phyloP scores from a whole-genome alignment of 1,139 yeast genomes.

The Candida dubliniensis region DNA sequence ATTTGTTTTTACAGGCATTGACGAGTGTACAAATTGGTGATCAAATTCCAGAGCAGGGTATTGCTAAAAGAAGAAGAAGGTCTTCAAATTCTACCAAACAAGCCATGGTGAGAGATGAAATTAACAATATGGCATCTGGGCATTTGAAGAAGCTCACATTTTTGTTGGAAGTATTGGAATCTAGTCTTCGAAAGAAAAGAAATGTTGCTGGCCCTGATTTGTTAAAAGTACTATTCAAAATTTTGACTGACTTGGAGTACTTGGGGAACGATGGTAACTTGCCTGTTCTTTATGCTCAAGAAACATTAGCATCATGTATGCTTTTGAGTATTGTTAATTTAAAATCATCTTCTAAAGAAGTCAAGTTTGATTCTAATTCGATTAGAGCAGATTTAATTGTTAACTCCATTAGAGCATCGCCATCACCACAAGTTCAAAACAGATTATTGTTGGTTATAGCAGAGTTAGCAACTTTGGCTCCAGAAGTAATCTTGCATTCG shows the following conservation, averaged over 20 bases:
- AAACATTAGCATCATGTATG: conserved; percentile 86
- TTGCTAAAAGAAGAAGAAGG: conserved; percentile 74
- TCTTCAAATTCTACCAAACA: conserved; percentile 75
- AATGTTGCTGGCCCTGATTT: conserved; percentile 46
- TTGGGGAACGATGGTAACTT: conserved; percentile 88
- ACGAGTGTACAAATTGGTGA: conserved; percentile 48
- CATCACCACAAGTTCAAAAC: conserved; percentile 94
- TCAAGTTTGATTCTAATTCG: conserved; percentile 58
- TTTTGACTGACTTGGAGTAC: conserved; percentile 82
- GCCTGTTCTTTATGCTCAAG: conserved; percentile 90
- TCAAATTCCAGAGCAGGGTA: conserved; percentile 47
- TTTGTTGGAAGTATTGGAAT: conserved; percentile 76
- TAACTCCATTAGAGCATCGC: conserved; percentile 82
- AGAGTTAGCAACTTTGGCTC: conserved; percentile 81
- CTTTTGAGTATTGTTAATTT: conserved; percentile 61
- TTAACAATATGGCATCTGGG: conserved; percentile 69
- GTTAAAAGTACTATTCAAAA: conserved; percentile 60
- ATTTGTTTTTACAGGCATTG: conserved; percentile 49
- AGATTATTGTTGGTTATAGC: conserved; percentile 81
- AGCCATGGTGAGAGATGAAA: conserved; percentile 69
- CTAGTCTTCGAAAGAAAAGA: conserved; percentile 27
- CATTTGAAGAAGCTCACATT: conserved; percentile 80
- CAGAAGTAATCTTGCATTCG: conserved; percentile 89
- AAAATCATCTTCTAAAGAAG: conserved; percentile 27
- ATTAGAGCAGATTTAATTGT: conserved; percentile 89